Evolutionary conservation across 495 filamentous ascomycete genomes (phyloP).

Genomic region (Aspergillus incahuasiensis): DNA sequence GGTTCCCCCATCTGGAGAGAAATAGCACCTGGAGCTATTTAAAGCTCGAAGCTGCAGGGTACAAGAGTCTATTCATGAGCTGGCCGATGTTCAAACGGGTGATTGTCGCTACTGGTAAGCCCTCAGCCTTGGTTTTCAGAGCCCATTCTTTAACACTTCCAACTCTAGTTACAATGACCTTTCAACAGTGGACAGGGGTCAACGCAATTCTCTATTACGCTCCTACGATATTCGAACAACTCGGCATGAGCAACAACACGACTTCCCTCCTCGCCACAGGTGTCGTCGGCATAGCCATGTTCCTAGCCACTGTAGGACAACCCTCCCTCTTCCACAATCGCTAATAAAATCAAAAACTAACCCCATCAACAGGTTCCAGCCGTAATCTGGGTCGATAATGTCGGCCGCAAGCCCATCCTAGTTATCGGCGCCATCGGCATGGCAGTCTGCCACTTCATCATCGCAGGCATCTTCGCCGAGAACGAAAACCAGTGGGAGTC

Average conservation of each 20-base stretch:
- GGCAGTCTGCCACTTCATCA: conserved; percentile 53
- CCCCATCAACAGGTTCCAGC: conserved; percentile 53
- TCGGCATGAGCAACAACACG: conserved; percentile 42
- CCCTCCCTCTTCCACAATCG: no score
- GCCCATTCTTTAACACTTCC: not conserved
- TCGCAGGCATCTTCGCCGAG: conserved; percentile 40
- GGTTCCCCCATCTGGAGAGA: conserved; percentile 62
- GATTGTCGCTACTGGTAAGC: conserved; percentile 27
- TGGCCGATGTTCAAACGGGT: conserved; percentile 35
- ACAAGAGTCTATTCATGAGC: conserved; percentile 36
- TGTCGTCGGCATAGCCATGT: conserved; percentile 71
- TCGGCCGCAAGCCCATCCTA: conserved; percentile 70
- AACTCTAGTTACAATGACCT: conserved; percentile 34
- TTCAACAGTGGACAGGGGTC: conserved; percentile 64
- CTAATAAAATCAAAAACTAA: not conserved
- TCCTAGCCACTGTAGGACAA: conserved; percentile 36
- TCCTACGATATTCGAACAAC: conserved; percentile 52
- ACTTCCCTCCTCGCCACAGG: conserved; percentile 66
- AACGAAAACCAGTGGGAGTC: conserved; percentile 55
- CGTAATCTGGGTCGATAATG: conserved; percentile 69
- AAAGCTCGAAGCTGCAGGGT: conserved; percentile 58
- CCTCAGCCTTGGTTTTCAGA: not conserved
- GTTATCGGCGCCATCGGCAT: conserved; percentile 69
- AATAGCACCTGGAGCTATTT: conserved; percentile 54
- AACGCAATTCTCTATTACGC: conserved; percentile 69